Evolutionary conservation across 2,329 filamentous ascomycete species (phyloP).

Genomic region (Gaeumannomyces sp.): DNA sequence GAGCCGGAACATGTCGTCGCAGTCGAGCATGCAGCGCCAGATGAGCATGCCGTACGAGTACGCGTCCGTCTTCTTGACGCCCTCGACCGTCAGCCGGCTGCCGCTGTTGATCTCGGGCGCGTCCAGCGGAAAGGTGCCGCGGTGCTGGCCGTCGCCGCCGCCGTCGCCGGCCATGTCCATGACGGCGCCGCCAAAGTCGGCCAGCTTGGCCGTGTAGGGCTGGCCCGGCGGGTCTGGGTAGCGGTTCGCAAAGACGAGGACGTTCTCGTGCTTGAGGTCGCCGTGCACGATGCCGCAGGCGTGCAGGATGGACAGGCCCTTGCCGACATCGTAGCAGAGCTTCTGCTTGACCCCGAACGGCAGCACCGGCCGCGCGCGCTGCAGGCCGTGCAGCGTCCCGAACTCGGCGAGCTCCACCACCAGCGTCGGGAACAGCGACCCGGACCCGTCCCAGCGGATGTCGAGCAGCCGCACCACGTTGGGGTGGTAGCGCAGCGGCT

Average conservation of each 20-base stretch:
- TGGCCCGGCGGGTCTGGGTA: slow-evolving; percentile 11
- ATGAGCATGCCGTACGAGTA: slow-evolving; percentile 16
- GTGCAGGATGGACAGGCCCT: slow-evolving; percentile 13
- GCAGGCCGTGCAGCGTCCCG: slow-evolving; percentile 13
- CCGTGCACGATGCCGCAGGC: slow-evolving; percentile 12
- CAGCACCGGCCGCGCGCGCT: slow-evolving; percentile 9
- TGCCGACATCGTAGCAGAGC: slow-evolving; percentile 15
- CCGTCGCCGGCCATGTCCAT: slow-evolving; percentile 13
- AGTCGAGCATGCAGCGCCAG: slow-evolving; percentile 16
- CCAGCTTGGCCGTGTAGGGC: slow-evolving; percentile 15
- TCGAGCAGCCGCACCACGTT: slow-evolving; percentile 14
- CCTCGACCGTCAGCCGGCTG: slow-evolving; percentile 8
- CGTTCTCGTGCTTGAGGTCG: slow-evolving; percentile 14
- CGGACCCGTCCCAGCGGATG: slow-evolving; percentile 13
- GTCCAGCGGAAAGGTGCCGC: slow-evolving; percentile 14
- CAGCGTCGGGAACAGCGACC: slow-evolving; percentile 12
- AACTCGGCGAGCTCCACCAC: slow-evolving; percentile 13
- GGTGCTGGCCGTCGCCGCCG: slow-evolving; percentile 1
- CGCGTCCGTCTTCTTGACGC: slow-evolving; percentile 14
- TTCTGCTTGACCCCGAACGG: slow-evolving; percentile 16
- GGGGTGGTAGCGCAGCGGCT: slow-evolving; percentile 15
- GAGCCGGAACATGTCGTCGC: slow-evolving; percentile 9
- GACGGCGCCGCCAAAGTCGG: slow-evolving; percentile 15
- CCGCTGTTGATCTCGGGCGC: slow-evolving; percentile 12
- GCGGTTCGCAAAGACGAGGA: slow-evolving; percentile 18